Conservation (phyloP, 2,329 filamentous ascomycete genomes). For the Sporothrix schenckii region DNA sequence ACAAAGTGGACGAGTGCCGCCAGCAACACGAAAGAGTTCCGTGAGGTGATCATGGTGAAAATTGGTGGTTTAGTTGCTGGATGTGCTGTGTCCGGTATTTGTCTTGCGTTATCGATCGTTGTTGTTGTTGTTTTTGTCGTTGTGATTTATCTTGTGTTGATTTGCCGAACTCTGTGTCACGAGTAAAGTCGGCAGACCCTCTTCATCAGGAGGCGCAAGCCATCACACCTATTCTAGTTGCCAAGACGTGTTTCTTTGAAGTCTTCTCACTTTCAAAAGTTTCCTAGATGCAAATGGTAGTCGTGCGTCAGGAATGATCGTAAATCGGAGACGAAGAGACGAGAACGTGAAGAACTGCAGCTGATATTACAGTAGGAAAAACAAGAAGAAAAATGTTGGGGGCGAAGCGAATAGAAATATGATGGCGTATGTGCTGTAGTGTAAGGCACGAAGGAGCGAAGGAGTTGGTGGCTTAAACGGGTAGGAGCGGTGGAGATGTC, state of each 20-base stretch:
- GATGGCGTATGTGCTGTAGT: neutral
- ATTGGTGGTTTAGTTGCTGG: neutral
- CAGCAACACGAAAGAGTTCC: conserved; percentile 4
- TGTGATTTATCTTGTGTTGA: neutral
- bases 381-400: neutral
- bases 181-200: neutral
- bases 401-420: neutral
- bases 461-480: neutral
- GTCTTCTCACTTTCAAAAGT: neutral
- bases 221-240: neutral
- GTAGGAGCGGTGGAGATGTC: neutral
- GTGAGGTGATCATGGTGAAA: conserved; percentile 8
- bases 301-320: too few species aligned
- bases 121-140: neutral
- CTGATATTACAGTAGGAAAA: neutral
- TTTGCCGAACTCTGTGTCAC: neutral
- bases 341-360: neutral
- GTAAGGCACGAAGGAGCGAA: neutral
- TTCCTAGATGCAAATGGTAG: too few species aligned
- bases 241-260: neutral
- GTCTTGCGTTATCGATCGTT: neutral
- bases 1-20: neutral
- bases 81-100: neutral
- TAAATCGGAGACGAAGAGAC: neutral
- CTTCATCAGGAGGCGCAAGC: neutral